Evolutionary conservation across 2,329 filamentous ascomycete species (phyloP).

Genomic region (Epichloe hybrida): DNA sequence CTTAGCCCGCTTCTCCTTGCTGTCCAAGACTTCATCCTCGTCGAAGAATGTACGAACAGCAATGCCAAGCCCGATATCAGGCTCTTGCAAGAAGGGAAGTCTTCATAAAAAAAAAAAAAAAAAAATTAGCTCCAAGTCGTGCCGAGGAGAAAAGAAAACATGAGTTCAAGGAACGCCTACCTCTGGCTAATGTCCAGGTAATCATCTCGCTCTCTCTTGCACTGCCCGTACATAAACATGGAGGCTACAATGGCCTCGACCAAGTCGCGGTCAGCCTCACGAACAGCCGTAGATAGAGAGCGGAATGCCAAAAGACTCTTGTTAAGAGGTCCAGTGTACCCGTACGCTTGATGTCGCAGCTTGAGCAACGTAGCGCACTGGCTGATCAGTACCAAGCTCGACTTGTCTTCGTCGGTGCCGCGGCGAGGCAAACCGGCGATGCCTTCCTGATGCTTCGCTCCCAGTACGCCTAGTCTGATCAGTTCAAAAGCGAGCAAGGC

Average conservation of each 20-base stretch:
- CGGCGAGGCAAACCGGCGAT: constrained; percentile 42
- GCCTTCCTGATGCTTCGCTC: constrained; percentile 48
- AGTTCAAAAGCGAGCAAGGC: constrained; percentile 77
- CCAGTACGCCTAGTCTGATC: constrained; percentile 64
- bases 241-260: constrained; percentile 70
- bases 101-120: constrained; percentile 23
- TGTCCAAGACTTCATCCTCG: constrained; percentile 49
- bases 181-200: constrained; percentile 55
- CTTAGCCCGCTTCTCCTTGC: constrained; percentile 29
- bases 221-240: constrained; percentile 70
- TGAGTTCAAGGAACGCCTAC: constrained; percentile 31
- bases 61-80: constrained; percentile 64
- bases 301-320: constrained; percentile 79
- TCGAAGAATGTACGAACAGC: constrained; percentile 70
- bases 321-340: constrained; percentile 89
- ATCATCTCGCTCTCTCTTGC: constrained; percentile 54
- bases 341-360: constrained; percentile 69
- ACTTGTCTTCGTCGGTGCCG: constrained; percentile 57
- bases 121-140: background rate
- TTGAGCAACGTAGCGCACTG: constrained; percentile 74
- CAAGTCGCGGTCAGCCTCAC: constrained; percentile 67
- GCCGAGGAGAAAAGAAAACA: background rate
- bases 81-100: constrained; percentile 55
- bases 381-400: constrained; percentile 68
- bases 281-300: constrained; percentile 67